These are phyloP conservation scores for Sindora glabra DNA, from an alignment of 306 rosid species.

Conservation along the genomic window DNA sequence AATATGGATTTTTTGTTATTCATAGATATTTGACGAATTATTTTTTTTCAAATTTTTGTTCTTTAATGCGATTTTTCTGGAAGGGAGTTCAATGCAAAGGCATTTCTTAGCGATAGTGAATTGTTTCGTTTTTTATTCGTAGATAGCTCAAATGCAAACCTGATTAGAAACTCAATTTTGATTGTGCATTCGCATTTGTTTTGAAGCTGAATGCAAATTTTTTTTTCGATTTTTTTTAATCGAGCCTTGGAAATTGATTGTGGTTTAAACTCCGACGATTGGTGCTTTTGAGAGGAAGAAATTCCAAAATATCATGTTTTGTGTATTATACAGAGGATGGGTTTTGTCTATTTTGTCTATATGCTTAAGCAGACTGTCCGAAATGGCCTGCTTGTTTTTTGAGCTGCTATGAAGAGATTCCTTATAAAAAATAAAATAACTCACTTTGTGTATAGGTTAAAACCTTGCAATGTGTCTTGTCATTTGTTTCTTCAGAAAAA, in stretches of 20 bases:
- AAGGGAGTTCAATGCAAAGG: too few species aligned
- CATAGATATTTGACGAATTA: too few species aligned
- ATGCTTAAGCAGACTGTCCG: not conserved
- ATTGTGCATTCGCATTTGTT: not conserved
- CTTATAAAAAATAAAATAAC: not conserved
- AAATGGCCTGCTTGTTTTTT: not conserved
- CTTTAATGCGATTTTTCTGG: too few species aligned
- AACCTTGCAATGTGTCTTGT: not conserved
- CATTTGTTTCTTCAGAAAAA: not conserved
- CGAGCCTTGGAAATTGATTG: too few species aligned
- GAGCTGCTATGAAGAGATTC: not conserved
- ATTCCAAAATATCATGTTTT: not conserved
- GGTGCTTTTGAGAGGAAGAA: not conserved
- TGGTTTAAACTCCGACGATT: too few species aligned
- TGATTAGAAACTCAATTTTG: not conserved
- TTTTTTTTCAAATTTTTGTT: too few species aligned
- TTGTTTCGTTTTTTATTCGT: too few species aligned
- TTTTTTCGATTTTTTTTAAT: too few species aligned
- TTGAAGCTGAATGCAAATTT: not conserved
- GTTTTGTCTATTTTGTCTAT: constrained; percentile 3
- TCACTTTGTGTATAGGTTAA: not conserved
- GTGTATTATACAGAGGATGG: not conserved
- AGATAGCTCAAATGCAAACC: not conserved
- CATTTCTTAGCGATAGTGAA: too few species aligned
- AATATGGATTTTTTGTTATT: too few species aligned